Percentiles rank a stretch among this genome's conserved stretches.
phyloP scores from a whole-genome alignment of 129 eudicot species.

The Tanacetum coccineum region DNA sequence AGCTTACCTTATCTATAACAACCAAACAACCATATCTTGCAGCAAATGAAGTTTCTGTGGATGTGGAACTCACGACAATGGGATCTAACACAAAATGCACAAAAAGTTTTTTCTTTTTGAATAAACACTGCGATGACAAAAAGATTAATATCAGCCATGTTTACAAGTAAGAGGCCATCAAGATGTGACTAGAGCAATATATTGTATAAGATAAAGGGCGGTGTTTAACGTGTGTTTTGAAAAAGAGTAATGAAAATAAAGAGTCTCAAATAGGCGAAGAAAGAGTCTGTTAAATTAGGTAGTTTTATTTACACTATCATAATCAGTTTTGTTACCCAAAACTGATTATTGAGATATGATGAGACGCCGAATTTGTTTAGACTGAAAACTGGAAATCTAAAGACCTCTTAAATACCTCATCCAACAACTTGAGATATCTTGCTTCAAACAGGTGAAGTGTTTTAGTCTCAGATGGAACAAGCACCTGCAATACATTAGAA shows the following conservation, averaged over 20 bases:
- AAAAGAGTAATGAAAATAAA: no score
- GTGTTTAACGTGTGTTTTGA: no score
- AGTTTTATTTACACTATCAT: no score
- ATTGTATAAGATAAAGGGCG: no score
- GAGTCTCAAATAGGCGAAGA: no score
- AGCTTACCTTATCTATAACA: slow-evolving; percentile 63
- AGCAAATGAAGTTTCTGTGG: slow-evolving; percentile 57
- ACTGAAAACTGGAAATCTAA: no score
- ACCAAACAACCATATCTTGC: slow-evolving; percentile 79
- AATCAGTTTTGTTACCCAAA: no score
- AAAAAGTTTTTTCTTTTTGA: slow-evolving; percentile 48
- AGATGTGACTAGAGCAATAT: background rate
- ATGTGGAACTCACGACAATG: slow-evolving; percentile 39
- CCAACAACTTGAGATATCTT: slow-evolving; percentile 65
- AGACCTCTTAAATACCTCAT: slow-evolving; percentile 45
- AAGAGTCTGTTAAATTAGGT: no score
- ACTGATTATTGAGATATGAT: no score
- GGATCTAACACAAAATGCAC: slow-evolving; percentile 85
- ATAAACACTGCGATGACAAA: slow-evolving; percentile 38
- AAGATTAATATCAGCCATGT: slow-evolving; percentile 4
- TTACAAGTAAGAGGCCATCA: background rate
- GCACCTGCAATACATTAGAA: slow-evolving; percentile 45
- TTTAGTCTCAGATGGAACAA: slow-evolving; percentile 65
- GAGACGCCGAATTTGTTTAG: no score
- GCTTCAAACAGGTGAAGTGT: slow-evolving; percentile 80